These are phyloP conservation scores for Podosphaera leucotricha DNA, from an alignment of 2,329 filamentous ascomycete genomes.

Conservation along the genomic window DNA sequence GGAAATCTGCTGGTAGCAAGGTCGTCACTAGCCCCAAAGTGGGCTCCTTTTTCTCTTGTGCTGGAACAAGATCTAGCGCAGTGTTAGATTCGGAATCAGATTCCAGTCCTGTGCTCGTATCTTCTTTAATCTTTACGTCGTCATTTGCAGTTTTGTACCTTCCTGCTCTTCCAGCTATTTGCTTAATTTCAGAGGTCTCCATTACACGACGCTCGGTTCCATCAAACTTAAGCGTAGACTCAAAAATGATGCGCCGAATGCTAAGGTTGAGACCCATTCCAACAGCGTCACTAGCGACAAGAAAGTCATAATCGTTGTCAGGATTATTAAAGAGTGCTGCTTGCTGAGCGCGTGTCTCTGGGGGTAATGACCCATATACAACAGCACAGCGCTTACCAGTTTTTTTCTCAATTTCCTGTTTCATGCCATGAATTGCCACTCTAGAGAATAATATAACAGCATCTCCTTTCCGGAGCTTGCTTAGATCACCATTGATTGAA, in stretches of 20 bases:
- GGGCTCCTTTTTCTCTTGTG: neutral
- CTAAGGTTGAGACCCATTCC: constrained; percentile 92
- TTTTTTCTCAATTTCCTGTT: constrained; percentile 47
- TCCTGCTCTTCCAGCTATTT: constrained; percentile 83
- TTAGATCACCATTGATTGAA: constrained; percentile 40
- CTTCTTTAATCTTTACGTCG: constrained; percentile 16
- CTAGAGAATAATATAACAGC: constrained; percentile 75
- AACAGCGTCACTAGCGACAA: constrained; percentile 87
- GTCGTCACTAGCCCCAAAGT: constrained; percentile 53
- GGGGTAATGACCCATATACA: constrained; percentile 77
- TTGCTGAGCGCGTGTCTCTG: constrained; percentile 79
- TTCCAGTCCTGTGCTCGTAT: neutral
- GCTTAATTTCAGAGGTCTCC: constrained; percentile 59
- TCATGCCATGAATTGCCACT: constrained; percentile 56
- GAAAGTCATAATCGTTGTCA: constrained; percentile 79
- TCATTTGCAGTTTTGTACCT: constrained; percentile 54
- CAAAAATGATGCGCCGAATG: constrained; percentile 78
- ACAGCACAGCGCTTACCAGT: constrained; percentile 72
- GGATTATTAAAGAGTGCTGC: constrained; percentile 87
- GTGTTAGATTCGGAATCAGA: neutral
- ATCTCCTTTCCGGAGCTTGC: constrained; percentile 61
- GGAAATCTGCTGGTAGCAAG: constrained; percentile 46
- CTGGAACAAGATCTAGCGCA: neutral
- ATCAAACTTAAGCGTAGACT: constrained; percentile 50
- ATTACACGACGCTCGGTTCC: constrained; percentile 33